phyloP scores from a whole-genome alignment of 306 rosid genomes.

The Corylus avellana region DNA sequence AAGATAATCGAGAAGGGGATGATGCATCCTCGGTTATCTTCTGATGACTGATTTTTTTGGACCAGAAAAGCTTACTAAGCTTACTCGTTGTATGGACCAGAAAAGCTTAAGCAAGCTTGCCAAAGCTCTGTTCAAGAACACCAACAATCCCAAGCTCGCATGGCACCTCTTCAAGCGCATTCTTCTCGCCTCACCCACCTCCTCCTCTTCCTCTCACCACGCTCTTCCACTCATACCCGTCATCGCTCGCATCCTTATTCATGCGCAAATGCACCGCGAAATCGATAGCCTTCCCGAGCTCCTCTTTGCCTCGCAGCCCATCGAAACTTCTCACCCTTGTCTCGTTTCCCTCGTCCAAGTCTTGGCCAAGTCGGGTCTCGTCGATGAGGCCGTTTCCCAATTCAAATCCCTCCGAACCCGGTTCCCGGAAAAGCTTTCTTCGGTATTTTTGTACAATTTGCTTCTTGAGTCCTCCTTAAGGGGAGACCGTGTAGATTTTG shows the following conservation, averaged over 20 bases:
- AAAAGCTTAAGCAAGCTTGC: slow-evolving; percentile 23
- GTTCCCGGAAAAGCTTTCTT: slow-evolving; percentile 51
- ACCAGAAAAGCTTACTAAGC: no score
- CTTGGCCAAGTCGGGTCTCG: slow-evolving; percentile 48
- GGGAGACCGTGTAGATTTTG: slow-evolving; percentile 39
- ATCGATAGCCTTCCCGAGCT: slow-evolving; percentile 55
- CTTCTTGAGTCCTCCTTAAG: not conserved
- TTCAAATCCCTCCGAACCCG: slow-evolving; percentile 65
- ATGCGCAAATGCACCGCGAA: slow-evolving; percentile 57
- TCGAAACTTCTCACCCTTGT: slow-evolving; percentile 49
- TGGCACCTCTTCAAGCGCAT: slow-evolving; percentile 77
- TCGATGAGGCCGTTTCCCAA: slow-evolving; percentile 49
- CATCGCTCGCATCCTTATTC: slow-evolving; percentile 59
- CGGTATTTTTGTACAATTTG: slow-evolving; percentile 51
- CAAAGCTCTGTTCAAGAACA: slow-evolving; percentile 53
- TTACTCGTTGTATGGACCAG: no score
- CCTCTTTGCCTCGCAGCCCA: slow-evolving; percentile 39
- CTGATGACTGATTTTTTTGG: no score
- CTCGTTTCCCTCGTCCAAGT: slow-evolving; percentile 41
- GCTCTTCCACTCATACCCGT: slow-evolving; percentile 35
- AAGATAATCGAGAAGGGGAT: no score
- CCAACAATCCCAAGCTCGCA: slow-evolving; percentile 67
- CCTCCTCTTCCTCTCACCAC: slow-evolving; percentile 22
- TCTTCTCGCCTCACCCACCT: slow-evolving; percentile 45
- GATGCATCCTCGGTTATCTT: no score